These are phyloP conservation scores for Chlorella sp. DNA, from an alignment of 139 green algal species.

Conservation along the genomic window DNA sequence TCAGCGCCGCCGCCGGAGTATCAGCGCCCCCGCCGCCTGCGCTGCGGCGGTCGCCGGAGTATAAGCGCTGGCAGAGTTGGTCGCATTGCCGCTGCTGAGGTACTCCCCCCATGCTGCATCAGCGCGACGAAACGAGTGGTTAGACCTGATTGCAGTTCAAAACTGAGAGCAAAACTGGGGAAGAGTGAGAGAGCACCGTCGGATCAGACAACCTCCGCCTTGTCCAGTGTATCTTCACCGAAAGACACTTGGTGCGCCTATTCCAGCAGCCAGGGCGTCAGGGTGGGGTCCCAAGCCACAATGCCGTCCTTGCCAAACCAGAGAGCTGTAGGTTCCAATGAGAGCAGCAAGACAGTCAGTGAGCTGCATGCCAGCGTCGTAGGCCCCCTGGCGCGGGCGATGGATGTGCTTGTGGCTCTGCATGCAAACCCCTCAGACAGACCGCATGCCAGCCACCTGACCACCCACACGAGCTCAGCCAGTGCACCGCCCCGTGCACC, in stretches of 20 bases:
- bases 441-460: neutral
- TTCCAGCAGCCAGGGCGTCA: conserved; percentile 63
- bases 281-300: conserved; percentile 60
- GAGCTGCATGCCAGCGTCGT: neutral
- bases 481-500: neutral
- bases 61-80: no score
- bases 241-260: neutral
- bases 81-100: no score
- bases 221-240: no score
- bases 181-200: no score
- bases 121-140: no score
- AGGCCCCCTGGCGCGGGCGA: neutral
- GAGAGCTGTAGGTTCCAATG: conserved; percentile 54
- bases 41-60: no score
- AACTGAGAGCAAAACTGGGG: no score
- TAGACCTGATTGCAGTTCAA: no score
- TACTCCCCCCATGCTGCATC: no score
- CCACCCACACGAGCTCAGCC: neutral
- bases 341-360: neutral
- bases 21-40: no score
- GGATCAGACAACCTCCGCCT: no score
- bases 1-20: no score
- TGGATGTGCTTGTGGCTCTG: neutral
- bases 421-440: neutral
- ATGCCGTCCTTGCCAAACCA: conserved; percentile 82